These are phyloP conservation scores for Ruellia speciosa DNA, from an alignment of 305 asterid species.

Conservation along the genomic window DNA sequence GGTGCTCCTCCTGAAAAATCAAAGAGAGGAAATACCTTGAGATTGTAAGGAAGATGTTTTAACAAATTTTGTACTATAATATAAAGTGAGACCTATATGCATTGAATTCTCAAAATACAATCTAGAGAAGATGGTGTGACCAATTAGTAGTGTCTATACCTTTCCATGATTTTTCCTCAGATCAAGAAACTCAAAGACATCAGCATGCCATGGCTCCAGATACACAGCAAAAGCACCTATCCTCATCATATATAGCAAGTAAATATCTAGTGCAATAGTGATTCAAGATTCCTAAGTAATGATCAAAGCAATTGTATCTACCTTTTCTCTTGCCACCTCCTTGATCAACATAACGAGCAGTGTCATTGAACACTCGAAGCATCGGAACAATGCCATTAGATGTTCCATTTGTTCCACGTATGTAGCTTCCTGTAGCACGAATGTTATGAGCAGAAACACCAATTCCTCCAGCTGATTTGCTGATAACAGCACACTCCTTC, in stretches of 20 bases:
- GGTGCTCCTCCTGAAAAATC: conserved; percentile 62
- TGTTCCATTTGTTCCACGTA: conserved; percentile 92
- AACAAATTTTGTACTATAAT: not conserved
- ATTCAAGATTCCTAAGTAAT: not conserved
- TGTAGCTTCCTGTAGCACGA: conserved; percentile 92
- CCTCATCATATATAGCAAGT: conserved; percentile 12
- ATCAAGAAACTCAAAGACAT: conserved; percentile 80
- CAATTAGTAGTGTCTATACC: conserved; percentile 29
- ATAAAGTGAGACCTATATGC: not conserved
- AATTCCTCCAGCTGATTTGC: conserved; percentile 98
- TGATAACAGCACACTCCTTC: conserved; percentile 93
- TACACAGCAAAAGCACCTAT: conserved; percentile 97
- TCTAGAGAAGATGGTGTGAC: not conserved
- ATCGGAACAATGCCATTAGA: conserved; percentile 96
- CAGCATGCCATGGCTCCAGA: conserved; percentile 98
- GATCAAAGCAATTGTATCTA: conserved; percentile 17
- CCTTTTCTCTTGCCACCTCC: conserved; percentile 99
- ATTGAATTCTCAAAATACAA: not conserved
- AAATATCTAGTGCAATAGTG: conserved; percentile 4
- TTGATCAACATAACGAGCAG: conserved; percentile 93
- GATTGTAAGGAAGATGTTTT: not conserved
- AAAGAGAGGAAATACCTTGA: not conserved
- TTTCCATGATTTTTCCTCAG: conserved; percentile 86
- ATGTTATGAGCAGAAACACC: conserved; percentile 88
- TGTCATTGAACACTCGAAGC: conserved; percentile 91